Percentiles rank a stretch among this genome's conserved stretches.
Conservation (phyloP, 2,329 filamentous ascomycete genomes). For the Knufia fluminis region DNA sequence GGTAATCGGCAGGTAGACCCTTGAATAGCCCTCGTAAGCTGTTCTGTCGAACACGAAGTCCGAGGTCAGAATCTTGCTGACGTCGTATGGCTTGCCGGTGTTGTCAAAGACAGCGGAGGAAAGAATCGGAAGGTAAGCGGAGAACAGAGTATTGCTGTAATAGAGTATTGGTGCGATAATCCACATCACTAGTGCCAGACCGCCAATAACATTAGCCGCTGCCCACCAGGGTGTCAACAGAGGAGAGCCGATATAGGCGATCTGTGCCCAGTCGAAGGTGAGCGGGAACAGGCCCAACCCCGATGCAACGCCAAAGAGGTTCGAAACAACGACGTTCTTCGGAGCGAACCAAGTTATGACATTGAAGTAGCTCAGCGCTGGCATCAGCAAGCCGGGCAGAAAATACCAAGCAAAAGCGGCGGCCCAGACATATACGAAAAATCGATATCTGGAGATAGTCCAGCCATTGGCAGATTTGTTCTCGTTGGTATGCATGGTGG, state of each 20-base stretch:
- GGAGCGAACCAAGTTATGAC: constrained; percentile 83
- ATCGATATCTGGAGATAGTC: constrained; percentile 72
- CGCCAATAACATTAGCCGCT: constrained; percentile 73
- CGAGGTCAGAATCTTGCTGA: constrained; percentile 65
- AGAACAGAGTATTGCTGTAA: constrained; percentile 70
- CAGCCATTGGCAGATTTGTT: constrained; percentile 75
- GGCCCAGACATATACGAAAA: constrained; percentile 67
- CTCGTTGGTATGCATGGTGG: constrained; percentile 72
- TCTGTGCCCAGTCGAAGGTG: constrained; percentile 87
- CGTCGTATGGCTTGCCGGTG: constrained; percentile 68
- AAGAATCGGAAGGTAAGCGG: constrained; percentile 77
- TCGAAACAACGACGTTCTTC: constrained; percentile 74
- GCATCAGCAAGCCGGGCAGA: constrained; percentile 70
- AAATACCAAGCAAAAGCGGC: constrained; percentile 75
- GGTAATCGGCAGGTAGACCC: constrained; percentile 76
- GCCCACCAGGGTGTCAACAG: constrained; percentile 80
- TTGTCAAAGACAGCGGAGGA: constrained; percentile 82
- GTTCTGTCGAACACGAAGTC: constrained; percentile 70
- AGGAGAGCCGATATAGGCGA: constrained; percentile 78
- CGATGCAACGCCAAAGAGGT: constrained; percentile 77
- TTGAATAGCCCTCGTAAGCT: constrained; percentile 71
- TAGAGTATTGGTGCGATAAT: constrained; percentile 65
- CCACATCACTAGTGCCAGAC: constrained; percentile 77
- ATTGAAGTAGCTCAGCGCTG: constrained; percentile 80
- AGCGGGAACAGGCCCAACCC: constrained; percentile 75